Evolutionary conservation across 768 basidiomycete genomes (phyloP).

Genomic region (Tricholoma sp.): DNA sequence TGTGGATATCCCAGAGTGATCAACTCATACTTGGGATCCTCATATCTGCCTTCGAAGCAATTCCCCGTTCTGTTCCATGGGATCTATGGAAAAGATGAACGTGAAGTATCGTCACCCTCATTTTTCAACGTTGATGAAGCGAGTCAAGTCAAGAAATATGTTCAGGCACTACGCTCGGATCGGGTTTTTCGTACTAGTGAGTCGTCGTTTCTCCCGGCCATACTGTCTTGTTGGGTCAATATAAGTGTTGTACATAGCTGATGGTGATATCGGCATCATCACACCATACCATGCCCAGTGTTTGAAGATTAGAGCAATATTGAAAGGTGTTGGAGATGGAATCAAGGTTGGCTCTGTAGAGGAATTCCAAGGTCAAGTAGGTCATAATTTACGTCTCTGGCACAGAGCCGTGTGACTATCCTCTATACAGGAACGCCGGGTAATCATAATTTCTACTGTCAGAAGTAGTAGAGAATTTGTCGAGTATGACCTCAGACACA

Average conservation of each 20-base stretch:
- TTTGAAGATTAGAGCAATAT: slow-evolving; percentile 42
- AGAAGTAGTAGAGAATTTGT: slow-evolving; percentile 48
- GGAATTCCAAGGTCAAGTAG: slow-evolving; percentile 64
- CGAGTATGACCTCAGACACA: slow-evolving; percentile 46
- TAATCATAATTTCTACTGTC: slow-evolving; percentile 57
- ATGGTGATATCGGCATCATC: slow-evolving; percentile 60
- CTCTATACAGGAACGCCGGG: slow-evolving; percentile 41
- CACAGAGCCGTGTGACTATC: slow-evolving; percentile 27
- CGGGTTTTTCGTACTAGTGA: slow-evolving; percentile 36
- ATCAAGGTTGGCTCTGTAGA: slow-evolving; percentile 65
- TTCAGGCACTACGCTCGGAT: slow-evolving; percentile 30
- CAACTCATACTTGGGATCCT: slow-evolving; percentile 32
- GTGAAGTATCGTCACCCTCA: slow-evolving; percentile 65
- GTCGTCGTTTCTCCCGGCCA: slow-evolving; percentile 10
- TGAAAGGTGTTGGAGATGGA: slow-evolving; percentile 23
- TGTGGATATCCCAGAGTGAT: slow-evolving; percentile 39
- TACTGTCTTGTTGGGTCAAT: background rate
- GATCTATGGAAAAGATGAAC: slow-evolving; percentile 54
- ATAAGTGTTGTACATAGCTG: slow-evolving; percentile 20
- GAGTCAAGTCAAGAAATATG: slow-evolving; percentile 47
- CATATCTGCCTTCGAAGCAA: slow-evolving; percentile 35
- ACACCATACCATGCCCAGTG: slow-evolving; percentile 64
- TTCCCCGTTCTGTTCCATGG: slow-evolving; percentile 65
- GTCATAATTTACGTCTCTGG: background rate
- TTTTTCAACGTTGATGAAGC: slow-evolving; percentile 68